Base-by-base conservation (phyloP, 495 filamentous ascomycete genomes). In the Penicillium argentinense region DNA sequence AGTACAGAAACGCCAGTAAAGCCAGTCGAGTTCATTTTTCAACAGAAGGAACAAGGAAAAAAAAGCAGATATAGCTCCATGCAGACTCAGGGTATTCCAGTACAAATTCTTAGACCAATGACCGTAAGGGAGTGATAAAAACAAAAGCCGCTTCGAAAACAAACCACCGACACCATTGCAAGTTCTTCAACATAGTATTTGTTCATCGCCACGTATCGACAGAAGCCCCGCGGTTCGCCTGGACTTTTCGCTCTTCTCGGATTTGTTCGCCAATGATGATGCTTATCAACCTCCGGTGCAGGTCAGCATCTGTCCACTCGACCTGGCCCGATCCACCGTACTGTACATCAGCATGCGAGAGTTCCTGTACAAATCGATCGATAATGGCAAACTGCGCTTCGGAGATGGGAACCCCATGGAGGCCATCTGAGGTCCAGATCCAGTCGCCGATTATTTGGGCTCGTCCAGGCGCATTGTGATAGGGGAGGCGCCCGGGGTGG, bases 181-280 rank as follows among this genome's bases (percentile, higher is more conserved):
- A 28, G 24, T 38, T 28, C 28, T 49, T 19, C 34, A 27, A 60
- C 51, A 26, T 36, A 34, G 18, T 42, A 54, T 33, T 27, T 25
- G 28, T 23, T 64, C 55, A 60, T 53, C 57, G 54, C 64, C 64
- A 65, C 42, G 61, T 63, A 56, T 62, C 60, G 23, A 60, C 49
- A 24, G 64, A 62, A 23, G 53, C 47, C 17, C 55, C 54, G 22
- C 66, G 54, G 46, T 29, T 52, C 33, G 51, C 40, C 36, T 59
- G 57, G 27, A 55, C 56, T 29, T 62, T 71, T 40, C 51, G 51
- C 36, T 71, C 70, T 34, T 59, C 60, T 57, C 73, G 58, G 48
- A 73, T 70, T 50, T 74, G 65, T 42, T 74, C 70, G 34, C 73
- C 73, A 57, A 74, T 74, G 36, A 75, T 72, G 28, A 76, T 56